phyloP scores from a whole-genome alignment of 345 rosid species.

The Hibiscus syriacus region DNA sequence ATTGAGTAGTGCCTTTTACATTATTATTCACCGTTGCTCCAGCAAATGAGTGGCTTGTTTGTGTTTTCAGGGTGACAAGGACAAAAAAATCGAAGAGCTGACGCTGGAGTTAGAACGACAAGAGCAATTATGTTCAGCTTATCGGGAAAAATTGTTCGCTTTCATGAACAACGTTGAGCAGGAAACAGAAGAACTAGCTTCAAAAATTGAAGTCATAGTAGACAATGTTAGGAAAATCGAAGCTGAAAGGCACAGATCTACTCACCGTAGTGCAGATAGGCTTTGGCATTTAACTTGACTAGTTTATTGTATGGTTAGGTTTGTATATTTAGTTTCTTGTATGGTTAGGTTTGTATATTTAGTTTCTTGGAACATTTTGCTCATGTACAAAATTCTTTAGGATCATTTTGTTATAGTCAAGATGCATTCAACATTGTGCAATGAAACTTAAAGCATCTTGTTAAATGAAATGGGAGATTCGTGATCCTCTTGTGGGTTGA shows the following conservation, averaged over 20 bases:
- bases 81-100: conserved; percentile 58
- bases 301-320: not conserved
- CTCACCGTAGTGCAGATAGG: conserved; percentile 20
- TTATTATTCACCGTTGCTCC: not conserved
- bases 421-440: not conserved
- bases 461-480: not conserved
- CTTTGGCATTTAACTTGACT: conserved; percentile 1
- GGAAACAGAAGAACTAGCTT: conserved; percentile 51
- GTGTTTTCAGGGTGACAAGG: conserved; percentile 55
- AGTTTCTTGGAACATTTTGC: not conserved
- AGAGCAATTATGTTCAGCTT: conserved; percentile 40
- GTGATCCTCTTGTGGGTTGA: not conserved
- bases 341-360: conserved; percentile 4
- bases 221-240: conserved; percentile 50
- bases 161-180: conserved; percentile 52
- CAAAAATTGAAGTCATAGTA: conserved; percentile 43
- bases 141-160: conserved; percentile 41
- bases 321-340: too few species aligned
- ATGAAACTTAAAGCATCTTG: not conserved
- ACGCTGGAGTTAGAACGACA: conserved; percentile 45
- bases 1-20: not conserved
- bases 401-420: not conserved
- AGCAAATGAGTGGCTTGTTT: conserved; percentile 1
- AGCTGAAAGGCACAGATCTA: conserved; percentile 32
- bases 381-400: conserved; percentile 1